Percentiles rank a stretch among this genome's conserved stretches.
phyloP scores from a whole-genome alignment of 2,329 filamentous ascomycete species.

The Ceratocystis smalleyi region DNA sequence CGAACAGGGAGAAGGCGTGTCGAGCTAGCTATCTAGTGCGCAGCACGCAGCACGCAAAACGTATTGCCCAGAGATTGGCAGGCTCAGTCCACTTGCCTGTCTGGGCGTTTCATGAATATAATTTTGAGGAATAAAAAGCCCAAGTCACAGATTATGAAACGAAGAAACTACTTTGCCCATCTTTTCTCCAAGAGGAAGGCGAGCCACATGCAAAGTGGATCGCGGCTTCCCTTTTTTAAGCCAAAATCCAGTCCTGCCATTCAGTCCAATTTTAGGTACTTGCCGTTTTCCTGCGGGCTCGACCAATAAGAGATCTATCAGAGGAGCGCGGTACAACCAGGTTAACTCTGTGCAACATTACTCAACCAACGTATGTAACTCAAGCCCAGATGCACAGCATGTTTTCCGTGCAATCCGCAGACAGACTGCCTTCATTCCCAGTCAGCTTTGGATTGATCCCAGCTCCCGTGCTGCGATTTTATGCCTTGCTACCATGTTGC shows the following conservation, averaged over 20 bases:
- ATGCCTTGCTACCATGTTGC: not conserved
- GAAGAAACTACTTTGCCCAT: conserved; percentile 1
- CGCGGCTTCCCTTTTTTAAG: not conserved
- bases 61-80: not conserved
- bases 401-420: not conserved
- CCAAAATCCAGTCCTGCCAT: not conserved
- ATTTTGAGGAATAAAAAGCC: not conserved
- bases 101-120: too few relatives aligned
- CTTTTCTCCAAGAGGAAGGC: conserved; percentile 1
- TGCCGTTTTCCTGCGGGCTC: not conserved
- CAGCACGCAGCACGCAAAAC: too few relatives aligned
- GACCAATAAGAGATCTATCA: not conserved
- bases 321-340: not conserved
- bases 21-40: too few relatives aligned
- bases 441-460: not conserved
- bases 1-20: too few relatives aligned
- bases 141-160: not conserved
- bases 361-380: not conserved
- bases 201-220: not conserved
- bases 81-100: not conserved
- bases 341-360: not conserved
- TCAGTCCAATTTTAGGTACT: not conserved
- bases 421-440: not conserved
- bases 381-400: not conserved
- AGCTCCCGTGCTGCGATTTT: not conserved